Base-by-base conservation (phyloP, 371 early-diverging fungal genomes). In the Rhizopus stolonifer region DNA sequence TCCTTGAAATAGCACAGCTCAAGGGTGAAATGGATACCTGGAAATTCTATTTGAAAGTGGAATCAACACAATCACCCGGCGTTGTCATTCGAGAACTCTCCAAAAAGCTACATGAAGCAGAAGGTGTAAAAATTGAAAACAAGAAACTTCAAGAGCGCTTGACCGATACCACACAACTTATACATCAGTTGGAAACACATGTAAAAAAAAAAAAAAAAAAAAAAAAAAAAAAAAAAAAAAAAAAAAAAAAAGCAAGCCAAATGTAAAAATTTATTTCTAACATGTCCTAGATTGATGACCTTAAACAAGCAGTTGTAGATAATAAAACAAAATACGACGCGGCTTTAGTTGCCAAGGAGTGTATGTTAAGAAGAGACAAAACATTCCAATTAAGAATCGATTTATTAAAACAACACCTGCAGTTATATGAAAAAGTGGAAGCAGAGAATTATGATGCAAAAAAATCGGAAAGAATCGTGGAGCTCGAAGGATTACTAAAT, bases 401-500 rank as follows among this genome's bases (percentile, higher is more conserved):
- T 19, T 71, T 80, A 40, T 55, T 86, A 22, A 67, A 83, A 38
- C 59, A 66, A 6, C 86, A 87, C 54, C 58, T 88, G 67, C 66
- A 67, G 46, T 73, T 83, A 7, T 89, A 88, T 54, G 90, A 87
- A 44, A 52, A 64, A 0, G 87, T 87, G 39, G 86, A 86, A 45
- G 26, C 60, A 14, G 72, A 59, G 8, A 70, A 58, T 4, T 85
- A 80, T 34, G 89, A 89, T 53, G 49, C 42, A 13, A 71, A 62
- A 23, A 88, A 88, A 58, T 57, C 76, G 0, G 54, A 63, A 49
- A 83, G 87, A 17, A 61, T 52, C 18, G 29, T 24, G n/a, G 61
- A 71, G 46, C 38, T 71, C n/a, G 67, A 70, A 31, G 29, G 38
- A 21, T 36, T 69, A 4, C 24, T 68, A 4, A 56, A 58, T 18